phyloP scores from a whole-genome alignment of 495 filamentous ascomycete genomes.

The Echria macrotheca region DNA sequence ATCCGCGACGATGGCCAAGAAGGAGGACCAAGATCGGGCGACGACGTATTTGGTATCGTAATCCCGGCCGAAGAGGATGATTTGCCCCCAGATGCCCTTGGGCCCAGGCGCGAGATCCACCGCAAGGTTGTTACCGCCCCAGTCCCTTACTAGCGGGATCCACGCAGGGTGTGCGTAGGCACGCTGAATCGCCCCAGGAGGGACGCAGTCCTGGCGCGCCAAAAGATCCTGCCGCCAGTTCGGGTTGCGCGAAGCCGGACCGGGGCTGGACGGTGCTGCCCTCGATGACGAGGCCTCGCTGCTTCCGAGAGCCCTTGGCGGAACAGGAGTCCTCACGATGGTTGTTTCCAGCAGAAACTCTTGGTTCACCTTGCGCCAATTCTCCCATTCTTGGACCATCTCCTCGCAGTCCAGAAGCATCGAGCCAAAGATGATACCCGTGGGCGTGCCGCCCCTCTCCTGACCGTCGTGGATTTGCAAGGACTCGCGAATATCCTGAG shows the following conservation, averaged over 20 bases:
- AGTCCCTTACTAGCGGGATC: slow-evolving; percentile 95
- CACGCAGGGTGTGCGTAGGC: slow-evolving; percentile 91
- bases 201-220: slow-evolving; percentile 81
- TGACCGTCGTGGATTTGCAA: slow-evolving; percentile 89
- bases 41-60: slow-evolving; percentile 98
- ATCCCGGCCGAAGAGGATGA: slow-evolving; percentile 94
- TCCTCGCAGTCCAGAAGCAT: slow-evolving; percentile 99
- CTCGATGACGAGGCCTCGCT: slow-evolving; percentile 47
- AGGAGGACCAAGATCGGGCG: slow-evolving; percentile 83
- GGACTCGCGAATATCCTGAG: slow-evolving; percentile 90
- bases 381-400: slow-evolving; percentile 95
- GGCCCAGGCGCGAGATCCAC: slow-evolving; percentile 92
- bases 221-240: slow-evolving; percentile 83
- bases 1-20: slow-evolving; percentile 82
- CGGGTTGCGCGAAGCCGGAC: slow-evolving; percentile 49
- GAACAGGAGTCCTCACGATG: slow-evolving; percentile 50
- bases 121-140: slow-evolving; percentile 96
- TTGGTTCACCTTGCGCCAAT: slow-evolving; percentile 89
- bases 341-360: slow-evolving; percentile 66
- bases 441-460: slow-evolving; percentile 85
- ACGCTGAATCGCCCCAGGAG: slow-evolving; percentile 79
- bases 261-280: slow-evolving; percentile 27
- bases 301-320: slow-evolving; percentile 60
- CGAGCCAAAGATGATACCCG: slow-evolving; percentile 83
- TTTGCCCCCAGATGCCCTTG: slow-evolving; percentile 86